phyloP scores from a whole-genome alignment of 179 eudicot species.

The Amaranthus tricolor region DNA sequence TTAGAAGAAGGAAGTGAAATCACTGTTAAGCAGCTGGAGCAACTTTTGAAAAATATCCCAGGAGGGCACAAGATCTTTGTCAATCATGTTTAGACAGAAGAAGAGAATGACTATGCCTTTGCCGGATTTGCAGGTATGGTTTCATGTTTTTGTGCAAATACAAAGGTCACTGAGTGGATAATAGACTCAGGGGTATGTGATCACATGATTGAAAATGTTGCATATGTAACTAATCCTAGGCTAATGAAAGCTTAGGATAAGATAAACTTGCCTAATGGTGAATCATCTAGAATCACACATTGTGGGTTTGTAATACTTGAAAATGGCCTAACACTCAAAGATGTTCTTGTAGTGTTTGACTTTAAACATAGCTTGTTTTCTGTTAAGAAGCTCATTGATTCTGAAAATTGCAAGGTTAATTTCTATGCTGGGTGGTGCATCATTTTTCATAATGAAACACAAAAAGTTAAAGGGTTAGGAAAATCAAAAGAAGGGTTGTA shows the following conservation, averaged over 20 bases:
- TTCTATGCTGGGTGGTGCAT: not conserved
- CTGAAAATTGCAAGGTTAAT: not conserved
- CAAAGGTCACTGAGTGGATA: not conserved
- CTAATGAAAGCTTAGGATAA: not conserved
- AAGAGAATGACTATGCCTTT: not conserved
- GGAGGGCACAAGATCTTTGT: not conserved
- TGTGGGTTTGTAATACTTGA: not conserved
- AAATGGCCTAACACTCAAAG: not conserved
- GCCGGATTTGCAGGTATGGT: not conserved
- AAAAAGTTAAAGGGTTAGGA: not conserved
- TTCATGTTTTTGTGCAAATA: not conserved
- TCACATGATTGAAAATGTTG: not conserved
- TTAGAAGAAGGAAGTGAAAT: not conserved
- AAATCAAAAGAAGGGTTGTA: not conserved
- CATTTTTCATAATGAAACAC: too few species aligned
- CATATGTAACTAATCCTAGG: not conserved
- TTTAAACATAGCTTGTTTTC: not conserved
- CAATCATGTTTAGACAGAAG: too few species aligned
- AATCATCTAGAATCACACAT: not conserved
- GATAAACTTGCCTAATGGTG: not conserved
- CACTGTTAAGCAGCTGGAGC: not conserved
- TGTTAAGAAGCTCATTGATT: not conserved
- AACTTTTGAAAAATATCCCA: not conserved
- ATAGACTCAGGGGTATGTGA: not conserved
- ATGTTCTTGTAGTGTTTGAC: too few species aligned